Conservation (phyloP, 352 stramenopile genomes). For the Globisporangium lucens region DNA sequence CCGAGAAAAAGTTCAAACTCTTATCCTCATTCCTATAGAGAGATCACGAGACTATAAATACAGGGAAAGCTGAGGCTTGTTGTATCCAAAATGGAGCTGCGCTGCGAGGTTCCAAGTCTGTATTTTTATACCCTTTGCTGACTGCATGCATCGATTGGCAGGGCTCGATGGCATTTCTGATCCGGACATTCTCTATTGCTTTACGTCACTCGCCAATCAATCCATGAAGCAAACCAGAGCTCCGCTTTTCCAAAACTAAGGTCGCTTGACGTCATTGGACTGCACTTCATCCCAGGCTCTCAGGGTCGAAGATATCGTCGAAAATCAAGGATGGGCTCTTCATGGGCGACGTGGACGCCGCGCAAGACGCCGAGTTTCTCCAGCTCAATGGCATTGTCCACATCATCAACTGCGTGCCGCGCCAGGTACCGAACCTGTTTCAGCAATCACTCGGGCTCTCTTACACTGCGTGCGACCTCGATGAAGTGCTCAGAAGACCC, state of each 20-base stretch:
- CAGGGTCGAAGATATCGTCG: constrained; percentile 70
- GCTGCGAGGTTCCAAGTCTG: background rate
- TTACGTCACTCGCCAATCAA: background rate
- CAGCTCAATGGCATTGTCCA: constrained; percentile 92
- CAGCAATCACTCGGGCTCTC: constrained; percentile 79
- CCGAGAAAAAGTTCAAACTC: constrained; percentile 33
- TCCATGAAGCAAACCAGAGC: constrained; percentile 10
- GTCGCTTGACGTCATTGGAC: background rate
- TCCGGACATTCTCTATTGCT: background rate
- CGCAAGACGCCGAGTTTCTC: constrained; percentile 91
- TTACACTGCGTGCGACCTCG: constrained; percentile 75
- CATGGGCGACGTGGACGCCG: constrained; percentile 91
- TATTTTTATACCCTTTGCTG: constrained; percentile 17
- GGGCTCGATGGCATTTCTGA: constrained; percentile 4
- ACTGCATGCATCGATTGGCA: constrained; percentile 7
- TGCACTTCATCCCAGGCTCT: background rate
- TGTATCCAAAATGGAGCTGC: constrained; percentile 7
- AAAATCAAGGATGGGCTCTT: constrained; percentile 95
- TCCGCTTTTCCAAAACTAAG: background rate
- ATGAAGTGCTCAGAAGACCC: constrained; percentile 57
- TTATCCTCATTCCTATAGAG: constrained; percentile 63
- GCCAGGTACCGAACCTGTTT: constrained; percentile 90
- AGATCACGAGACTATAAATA: constrained; percentile 13
- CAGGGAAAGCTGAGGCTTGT: background rate
- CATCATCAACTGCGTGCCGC: constrained; percentile 91